These are phyloP conservation scores for Solidago caesia DNA, from an alignment of 129 eudicot species.

Conservation along the genomic window DNA sequence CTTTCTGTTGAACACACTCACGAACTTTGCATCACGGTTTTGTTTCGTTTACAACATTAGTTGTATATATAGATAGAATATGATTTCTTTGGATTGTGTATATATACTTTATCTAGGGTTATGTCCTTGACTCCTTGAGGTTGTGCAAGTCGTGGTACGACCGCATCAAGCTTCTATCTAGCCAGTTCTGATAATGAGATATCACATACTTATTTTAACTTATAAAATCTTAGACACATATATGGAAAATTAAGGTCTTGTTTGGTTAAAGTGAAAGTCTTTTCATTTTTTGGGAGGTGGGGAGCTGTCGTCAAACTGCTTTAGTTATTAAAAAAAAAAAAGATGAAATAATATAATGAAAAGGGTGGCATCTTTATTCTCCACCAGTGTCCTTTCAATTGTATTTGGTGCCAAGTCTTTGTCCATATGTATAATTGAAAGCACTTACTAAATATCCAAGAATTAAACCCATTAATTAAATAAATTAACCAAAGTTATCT, in stretches of 20 bases:
- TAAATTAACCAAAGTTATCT: slow-evolving; percentile 1
- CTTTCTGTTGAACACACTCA: too few relatives aligned
- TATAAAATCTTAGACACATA: too few relatives aligned
- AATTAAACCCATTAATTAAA: slow-evolving; percentile 17
- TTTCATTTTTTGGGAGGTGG: slow-evolving; percentile 15
- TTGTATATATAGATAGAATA: too few relatives aligned
- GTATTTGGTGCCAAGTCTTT: slow-evolving; percentile 68
- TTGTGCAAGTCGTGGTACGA: too few relatives aligned
- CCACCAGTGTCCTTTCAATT: slow-evolving; percentile 59
- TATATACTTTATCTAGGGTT: too few relatives aligned
- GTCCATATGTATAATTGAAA: slow-evolving; percentile 66
- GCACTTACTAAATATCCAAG: slow-evolving; percentile 43
- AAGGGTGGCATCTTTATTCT: slow-evolving; percentile 50
- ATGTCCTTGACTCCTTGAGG: too few relatives aligned
- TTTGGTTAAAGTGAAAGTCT: slow-evolving; percentile 15
- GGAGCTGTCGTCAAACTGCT: slow-evolving; percentile 29
- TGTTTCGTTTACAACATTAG: too few relatives aligned
- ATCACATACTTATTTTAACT: too few relatives aligned
- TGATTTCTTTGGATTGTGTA: too few relatives aligned
- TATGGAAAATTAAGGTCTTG: not conserved
- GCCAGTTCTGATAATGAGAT: too few relatives aligned
- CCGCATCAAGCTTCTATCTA: too few relatives aligned
- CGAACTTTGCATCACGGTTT: too few relatives aligned
- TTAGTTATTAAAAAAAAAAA: slow-evolving; percentile 19
- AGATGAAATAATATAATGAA: slow-evolving; percentile 22